A percentile compares a stretch with the other conserved stretches of the same genome.
phyloP scores from a whole-genome alignment of 768 basidiomycete species.

The Trametes villosa region DNA sequence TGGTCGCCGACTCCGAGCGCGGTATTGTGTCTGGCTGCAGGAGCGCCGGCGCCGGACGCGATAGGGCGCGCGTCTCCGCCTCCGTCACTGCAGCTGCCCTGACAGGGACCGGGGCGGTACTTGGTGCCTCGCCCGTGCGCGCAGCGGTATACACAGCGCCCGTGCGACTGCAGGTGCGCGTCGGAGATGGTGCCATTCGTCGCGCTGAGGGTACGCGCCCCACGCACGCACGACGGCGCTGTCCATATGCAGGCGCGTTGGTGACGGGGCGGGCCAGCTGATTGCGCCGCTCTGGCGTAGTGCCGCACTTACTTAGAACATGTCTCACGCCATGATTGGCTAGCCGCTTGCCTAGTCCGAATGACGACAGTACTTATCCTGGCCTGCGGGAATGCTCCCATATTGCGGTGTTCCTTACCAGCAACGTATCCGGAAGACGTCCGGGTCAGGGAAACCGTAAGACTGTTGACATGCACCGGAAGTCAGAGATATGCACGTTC shows the following conservation, averaged over 20 bases:
- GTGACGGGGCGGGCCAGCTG: background rate
- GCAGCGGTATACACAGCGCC: no score
- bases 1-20: background rate
- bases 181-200: background rate
- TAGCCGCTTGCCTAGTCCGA: background rate
- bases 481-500: no score
- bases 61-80: background rate
- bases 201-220: background rate
- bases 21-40: no score
- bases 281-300: constrained; percentile 18
- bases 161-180: no score
- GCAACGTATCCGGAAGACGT: no score
- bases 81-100: background rate
- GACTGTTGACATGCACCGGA: no score
- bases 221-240: background rate
- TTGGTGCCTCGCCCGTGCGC: no score
- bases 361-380: background rate
- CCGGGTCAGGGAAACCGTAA: no score
- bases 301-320: constrained; percentile 2
- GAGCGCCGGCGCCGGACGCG: no score
- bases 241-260: background rate
- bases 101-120: constrained; percentile 15
- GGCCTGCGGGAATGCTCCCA: no score
- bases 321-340: constrained; percentile 18
- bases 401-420: no score